Evolutionary conservation across 202 grass and related monocot genomes (phyloP).

Genomic region (Panicum hallii): DNA sequence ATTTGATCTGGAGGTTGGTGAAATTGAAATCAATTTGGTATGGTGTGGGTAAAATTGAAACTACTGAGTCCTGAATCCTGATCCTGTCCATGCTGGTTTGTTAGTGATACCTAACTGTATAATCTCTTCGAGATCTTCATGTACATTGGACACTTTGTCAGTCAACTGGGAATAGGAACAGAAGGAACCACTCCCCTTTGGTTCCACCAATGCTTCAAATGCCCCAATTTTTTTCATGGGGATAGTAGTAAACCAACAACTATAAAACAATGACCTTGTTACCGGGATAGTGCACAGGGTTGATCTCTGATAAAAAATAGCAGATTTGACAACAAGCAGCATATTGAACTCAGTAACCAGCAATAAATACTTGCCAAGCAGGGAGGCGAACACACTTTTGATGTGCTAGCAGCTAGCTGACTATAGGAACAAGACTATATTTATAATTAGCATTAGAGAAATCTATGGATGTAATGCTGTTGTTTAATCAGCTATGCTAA

Average conservation of each 20-base stretch:
- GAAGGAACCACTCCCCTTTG: not conserved
- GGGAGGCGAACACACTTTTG: not conserved
- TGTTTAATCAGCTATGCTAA: not conserved
- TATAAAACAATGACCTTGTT: not conserved
- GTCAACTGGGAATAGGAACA: not conserved
- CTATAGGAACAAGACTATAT: not conserved
- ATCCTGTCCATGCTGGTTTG: not conserved
- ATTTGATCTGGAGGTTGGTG: not conserved
- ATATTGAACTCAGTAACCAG: not conserved
- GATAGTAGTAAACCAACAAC: not conserved
- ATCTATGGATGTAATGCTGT: not conserved
- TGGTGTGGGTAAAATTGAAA: constrained; percentile 13
- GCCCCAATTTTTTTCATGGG: not conserved
- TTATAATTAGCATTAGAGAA: not conserved
- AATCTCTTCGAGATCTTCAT: not conserved
- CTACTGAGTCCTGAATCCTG: not conserved
- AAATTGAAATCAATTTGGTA: constrained; percentile 13
- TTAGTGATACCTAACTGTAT: not conserved
- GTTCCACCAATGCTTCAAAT: not conserved
- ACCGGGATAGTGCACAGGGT: not conserved
- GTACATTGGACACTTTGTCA: not conserved
- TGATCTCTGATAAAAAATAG: not conserved
- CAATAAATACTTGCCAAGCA: no score
- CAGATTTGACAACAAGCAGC: not conserved
- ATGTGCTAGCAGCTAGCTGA: not conserved